Percentiles rank a stretch among this genome's conserved stretches.
These are phyloP conservation scores for Dactylellina parvicollis DNA, from an alignment of 2,329 filamentous ascomycete genomes.

Conservation along the genomic window DNA sequence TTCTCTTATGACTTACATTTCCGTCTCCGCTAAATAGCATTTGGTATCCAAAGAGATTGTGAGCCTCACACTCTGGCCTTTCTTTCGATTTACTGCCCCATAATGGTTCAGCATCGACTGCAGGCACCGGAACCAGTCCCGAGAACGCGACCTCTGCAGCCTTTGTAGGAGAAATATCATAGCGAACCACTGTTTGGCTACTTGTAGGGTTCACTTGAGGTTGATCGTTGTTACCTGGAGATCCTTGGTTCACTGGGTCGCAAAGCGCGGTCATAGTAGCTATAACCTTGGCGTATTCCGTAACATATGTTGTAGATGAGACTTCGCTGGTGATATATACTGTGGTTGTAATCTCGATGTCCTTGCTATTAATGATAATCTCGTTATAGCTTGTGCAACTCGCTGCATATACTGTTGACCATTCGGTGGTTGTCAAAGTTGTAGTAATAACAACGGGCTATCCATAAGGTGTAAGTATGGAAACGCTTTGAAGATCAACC, in stretches of 20 bases:
- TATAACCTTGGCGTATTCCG: constrained; percentile 15
- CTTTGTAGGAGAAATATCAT: constrained; percentile 16
- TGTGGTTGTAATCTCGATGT: constrained; percentile 15
- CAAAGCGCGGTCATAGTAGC: constrained; percentile 15
- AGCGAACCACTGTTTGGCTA: constrained; percentile 13
- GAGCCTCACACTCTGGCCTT: constrained; percentile 4
- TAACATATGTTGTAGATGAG: constrained; percentile 18
- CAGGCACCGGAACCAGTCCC: constrained; percentile 9
- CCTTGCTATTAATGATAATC: constrained; percentile 17
- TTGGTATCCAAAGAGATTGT: constrained; percentile 7
- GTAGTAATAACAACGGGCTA: constrained; percentile 10
- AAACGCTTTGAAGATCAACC: constrained; percentile 4
- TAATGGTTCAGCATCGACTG: constrained; percentile 1
- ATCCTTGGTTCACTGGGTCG: no score
- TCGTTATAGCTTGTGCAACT: constrained; percentile 12
- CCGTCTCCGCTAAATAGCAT: constrained; percentile 3
- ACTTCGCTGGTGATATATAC: constrained; percentile 17
- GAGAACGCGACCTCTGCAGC: constrained; percentile 12
- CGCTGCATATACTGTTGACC: constrained; percentile 14
- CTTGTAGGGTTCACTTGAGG: constrained; percentile 2
- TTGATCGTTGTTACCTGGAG: no score
- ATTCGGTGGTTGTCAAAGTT: constrained; percentile 13
- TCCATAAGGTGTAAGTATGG: constrained; percentile 1
- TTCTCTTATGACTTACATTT: constrained; percentile 4
- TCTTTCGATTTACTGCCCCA: constrained; percentile 7